Evolutionary conservation across 2,329 filamentous ascomycete species (phyloP).

Genomic region (Alternaria metachromatica): DNA sequence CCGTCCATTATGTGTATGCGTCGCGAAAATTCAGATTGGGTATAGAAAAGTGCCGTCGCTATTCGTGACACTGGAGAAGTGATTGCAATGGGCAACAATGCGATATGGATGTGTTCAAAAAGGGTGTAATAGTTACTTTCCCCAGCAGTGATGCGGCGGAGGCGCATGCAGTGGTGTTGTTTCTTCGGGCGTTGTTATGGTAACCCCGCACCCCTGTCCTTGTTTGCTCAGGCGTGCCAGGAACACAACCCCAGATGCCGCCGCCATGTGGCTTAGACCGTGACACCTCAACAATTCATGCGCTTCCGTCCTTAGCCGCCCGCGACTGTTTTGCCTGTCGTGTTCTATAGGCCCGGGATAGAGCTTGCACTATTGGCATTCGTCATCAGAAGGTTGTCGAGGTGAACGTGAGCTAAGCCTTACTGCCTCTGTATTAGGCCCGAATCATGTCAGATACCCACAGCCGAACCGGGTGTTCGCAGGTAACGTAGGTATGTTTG

Average conservation of each 20-base stretch:
- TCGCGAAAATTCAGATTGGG: constrained; percentile 3
- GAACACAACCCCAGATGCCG: constrained; percentile 8
- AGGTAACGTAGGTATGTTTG: neutral
- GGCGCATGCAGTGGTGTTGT: constrained; percentile 15
- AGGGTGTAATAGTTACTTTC: constrained; percentile 15
- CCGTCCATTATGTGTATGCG: constrained; percentile 37
- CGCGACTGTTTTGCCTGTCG: constrained; percentile 1
- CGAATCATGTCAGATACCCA: constrained; percentile 3
- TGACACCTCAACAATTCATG: constrained; percentile 3
- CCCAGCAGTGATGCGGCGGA: constrained; percentile 6
- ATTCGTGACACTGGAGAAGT: constrained; percentile 12
- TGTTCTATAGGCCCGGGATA: constrained; percentile 3
- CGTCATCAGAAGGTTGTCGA: neutral
- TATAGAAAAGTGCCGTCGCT: neutral
- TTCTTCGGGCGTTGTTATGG: constrained; percentile 15
- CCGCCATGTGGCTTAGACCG: constrained; percentile 10
- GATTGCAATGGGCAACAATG: constrained; percentile 17
- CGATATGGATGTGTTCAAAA: constrained; percentile 24
- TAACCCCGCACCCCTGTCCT: constrained; percentile 6
- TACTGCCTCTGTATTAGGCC: constrained; percentile 3
- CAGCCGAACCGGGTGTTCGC: constrained; percentile 10
- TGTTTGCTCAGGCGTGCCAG: constrained; percentile 10
- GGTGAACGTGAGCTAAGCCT: neutral
- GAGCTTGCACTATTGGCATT: neutral
- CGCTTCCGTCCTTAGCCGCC: constrained; percentile 3